Evolutionary conservation across 805 yeast genomes (phyloP), one percentile per base, ranked within the genome.

Genomic region (Osmozyma mogii): DNA sequence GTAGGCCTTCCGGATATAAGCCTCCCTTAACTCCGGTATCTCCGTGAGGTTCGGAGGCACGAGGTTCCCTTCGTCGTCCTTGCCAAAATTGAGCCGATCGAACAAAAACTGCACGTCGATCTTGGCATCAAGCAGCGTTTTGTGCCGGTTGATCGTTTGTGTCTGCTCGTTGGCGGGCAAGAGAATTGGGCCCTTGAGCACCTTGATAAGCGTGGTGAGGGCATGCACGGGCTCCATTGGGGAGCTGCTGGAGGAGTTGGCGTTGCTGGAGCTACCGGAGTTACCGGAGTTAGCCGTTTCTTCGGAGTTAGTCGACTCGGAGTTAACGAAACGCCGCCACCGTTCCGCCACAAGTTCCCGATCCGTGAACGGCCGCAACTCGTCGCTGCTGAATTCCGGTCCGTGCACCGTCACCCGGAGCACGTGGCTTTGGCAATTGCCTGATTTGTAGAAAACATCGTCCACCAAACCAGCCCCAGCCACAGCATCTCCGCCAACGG

Each of bases 181-280:
- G 6, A 60, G 49, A 14, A 84, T 50, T 0, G 94, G 89, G 2
- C 85, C 88, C 38, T 65, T 72, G 27, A 84, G 55, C 6, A 81
- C 78, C 36, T 72, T 75, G 41, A 70, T 65, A 11, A 84, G 45
- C 0, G 84, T 78, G 28, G 61, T 58, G 14, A 81, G 58, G 41
- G 94, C 79, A 25, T 68, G 70, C 0, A 69, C 49, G 3, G 76
- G 69, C 24, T 8, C n/a, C n/a, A 13, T 22, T 13, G 13, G 24
- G 7, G 13, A 22, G 11, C 12, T 22, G n/a, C n/a, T n/a, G n/a
- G n/a, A n/a, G n/a, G n/a, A n/a, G n/a, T n/a, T n/a, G n/a, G n/a
- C n/a, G n/a, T n/a, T n/a, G n/a, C n/a, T n/a, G n/a, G n/a, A n/a
- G n/a, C n/a, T n/a, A n/a, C n/a, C n/a, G 9, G n/a, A n/a, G n/a